These are phyloP conservation scores for Claviceps sp. DNA, from an alignment of 2,329 filamentous ascomycete species.

Conservation along the genomic window DNA sequence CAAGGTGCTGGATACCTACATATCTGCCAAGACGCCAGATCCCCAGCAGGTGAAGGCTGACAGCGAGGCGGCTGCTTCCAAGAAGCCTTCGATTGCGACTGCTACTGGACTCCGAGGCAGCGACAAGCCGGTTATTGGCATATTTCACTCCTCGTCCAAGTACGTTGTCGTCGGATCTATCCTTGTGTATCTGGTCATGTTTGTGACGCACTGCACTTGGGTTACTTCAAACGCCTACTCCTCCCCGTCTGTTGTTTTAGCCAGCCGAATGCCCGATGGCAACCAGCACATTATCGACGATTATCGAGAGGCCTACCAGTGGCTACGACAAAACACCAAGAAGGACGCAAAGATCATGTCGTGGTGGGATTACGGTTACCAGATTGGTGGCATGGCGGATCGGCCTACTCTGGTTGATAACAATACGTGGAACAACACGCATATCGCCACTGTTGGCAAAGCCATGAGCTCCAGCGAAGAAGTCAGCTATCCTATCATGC, in stretches of 20 bases:
- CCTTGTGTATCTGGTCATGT: slow-evolving; percentile 73
- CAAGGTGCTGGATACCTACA: slow-evolving; percentile 75
- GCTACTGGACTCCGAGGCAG: slow-evolving; percentile 49
- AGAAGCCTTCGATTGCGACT: slow-evolving; percentile 34
- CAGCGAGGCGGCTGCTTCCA: slow-evolving; percentile 38
- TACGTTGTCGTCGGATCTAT: slow-evolving; percentile 58
- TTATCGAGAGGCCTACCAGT: slow-evolving; percentile 98
- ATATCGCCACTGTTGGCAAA: slow-evolving; percentile 97
- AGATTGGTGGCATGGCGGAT: slow-evolving; percentile 98
- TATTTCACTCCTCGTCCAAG: slow-evolving; percentile 74
- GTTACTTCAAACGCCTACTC: slow-evolving; percentile 98
- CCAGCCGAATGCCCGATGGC: slow-evolving; percentile 82
- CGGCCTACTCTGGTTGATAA: slow-evolving; percentile 95
- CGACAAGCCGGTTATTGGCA: slow-evolving; percentile 62
- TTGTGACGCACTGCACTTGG: slow-evolving; percentile 97
- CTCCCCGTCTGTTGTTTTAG: slow-evolving; percentile 90
- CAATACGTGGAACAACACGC: slow-evolving; percentile 99
- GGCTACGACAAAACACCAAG: slow-evolving; percentile 93
- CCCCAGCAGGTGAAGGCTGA: slow-evolving; percentile 30
- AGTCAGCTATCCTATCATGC: slow-evolving; percentile 96
- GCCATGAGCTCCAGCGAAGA: slow-evolving; percentile 97
- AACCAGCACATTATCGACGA: slow-evolving; percentile 98
- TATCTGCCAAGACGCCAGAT: slow-evolving; percentile 51
- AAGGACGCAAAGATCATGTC: slow-evolving; percentile 98
- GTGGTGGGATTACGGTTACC: slow-evolving; percentile 99